Conservation (phyloP, 2,329 filamentous ascomycete genomes). For the Blumeria hordei region DNA sequence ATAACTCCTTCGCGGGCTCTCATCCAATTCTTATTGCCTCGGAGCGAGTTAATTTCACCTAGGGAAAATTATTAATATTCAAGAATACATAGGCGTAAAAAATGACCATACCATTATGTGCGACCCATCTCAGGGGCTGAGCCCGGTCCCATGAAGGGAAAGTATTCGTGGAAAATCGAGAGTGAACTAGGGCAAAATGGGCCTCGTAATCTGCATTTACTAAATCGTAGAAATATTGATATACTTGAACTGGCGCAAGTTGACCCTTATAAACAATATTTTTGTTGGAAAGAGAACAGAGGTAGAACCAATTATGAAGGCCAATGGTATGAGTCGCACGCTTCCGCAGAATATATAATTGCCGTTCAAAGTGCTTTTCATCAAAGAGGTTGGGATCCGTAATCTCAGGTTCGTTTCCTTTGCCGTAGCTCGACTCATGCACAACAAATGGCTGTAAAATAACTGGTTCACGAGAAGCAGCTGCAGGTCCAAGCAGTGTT, state of each 20-base stretch:
- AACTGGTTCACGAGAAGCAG: constrained; percentile 78
- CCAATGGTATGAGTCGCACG: constrained; percentile 85
- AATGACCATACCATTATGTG: constrained; percentile 53
- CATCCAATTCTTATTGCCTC: constrained; percentile 99
- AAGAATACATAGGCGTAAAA: constrained; percentile 10
- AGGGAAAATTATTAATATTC: constrained; percentile 8
- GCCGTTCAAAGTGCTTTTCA: constrained; percentile 67
- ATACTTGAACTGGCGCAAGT: constrained; percentile 79
- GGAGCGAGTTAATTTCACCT: constrained; percentile 85
- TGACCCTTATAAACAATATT: constrained; percentile 99
- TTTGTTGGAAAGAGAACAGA: constrained; percentile 85
- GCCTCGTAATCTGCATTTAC: constrained; percentile 94
- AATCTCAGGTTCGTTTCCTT: constrained; percentile 51
- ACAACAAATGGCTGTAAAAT: constrained; percentile 94
- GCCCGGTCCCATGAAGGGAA: constrained; percentile 97
- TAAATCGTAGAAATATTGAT: constrained; percentile 93
- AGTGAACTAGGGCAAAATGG: constrained; percentile 91
- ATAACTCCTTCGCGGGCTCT: constrained; percentile 85
- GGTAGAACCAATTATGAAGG: constrained; percentile 95
- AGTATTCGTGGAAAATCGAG: constrained; percentile 92
- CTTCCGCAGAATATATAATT: constrained; percentile 87
- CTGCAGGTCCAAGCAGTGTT: constrained; percentile 74
- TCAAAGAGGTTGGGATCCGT: constrained; percentile 65
- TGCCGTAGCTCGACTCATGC: constrained; percentile 60
- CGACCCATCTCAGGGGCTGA: constrained; percentile 86